Evolutionary conservation across 495 filamentous ascomycete genomes (phyloP), one percentile per base, ranked within the genome.

Genomic region (Penicillium pulvis): DNA sequence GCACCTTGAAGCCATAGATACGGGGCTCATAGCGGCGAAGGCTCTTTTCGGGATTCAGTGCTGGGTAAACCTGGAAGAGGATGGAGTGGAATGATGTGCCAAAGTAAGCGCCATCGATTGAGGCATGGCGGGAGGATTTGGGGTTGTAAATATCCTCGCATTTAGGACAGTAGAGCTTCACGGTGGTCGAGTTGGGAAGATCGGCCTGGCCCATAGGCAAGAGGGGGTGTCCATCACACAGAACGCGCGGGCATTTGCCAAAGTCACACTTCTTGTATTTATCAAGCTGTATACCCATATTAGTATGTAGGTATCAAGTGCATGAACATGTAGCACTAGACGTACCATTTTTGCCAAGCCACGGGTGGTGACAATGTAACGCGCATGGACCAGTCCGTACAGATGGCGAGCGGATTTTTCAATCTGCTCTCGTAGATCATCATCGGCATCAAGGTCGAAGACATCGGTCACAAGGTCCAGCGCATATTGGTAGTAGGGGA

Each of bases 71-170:
- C 74, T 98, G 94, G 81, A 98, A 98, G 53, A 98, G 84, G 74
- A 98, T 97, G 71, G 96, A 97, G 81, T 96, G 93, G 81, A 98
- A 98, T 6, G 90, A 93, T 42, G 94, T 91, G 54, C 95, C 94
- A 55, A 98, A 98, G 80, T 98, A 98, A 55, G 94, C 94, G 54
- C 94, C 94, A 71, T 99, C 94, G 71, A 99, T 97, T 48, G 86
- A 82, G 44, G 90, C 89, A 72, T 99, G 94, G 48, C 94, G 91
- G 12, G 93, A 94, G 6, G 94, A 98, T 75, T 99, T 99, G 33
- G 94, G 94, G 73, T 97, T 97, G 82, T 99, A 99, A 55, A 96
- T 85, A 68, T 99, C 94, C 79, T 99, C 94, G 80, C 94, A 99
- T 59, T 90, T 90, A 19, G 90, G 87, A 75, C 94, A 99, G 82